Conservation (phyloP, 805 yeast species). For the Nakazawaea ishiwadae region DNA sequence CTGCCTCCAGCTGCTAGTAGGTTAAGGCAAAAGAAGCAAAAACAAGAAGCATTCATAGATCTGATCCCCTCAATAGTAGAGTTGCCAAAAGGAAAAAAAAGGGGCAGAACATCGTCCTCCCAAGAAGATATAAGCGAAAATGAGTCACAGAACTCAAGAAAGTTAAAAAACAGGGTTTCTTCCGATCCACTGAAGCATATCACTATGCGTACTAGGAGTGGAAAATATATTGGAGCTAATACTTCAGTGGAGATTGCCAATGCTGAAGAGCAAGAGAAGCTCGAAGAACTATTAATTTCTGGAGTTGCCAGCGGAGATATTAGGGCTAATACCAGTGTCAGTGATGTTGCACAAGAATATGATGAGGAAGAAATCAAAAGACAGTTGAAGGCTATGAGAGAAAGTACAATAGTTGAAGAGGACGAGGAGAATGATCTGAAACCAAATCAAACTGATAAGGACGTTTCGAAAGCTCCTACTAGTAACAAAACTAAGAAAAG, state of each 20-base stretch:
- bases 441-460: too few species aligned
- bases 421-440: conserved; percentile 3
- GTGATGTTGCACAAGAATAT: conserved; percentile 14
- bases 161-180: not conserved
- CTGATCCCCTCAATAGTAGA: too few species aligned
- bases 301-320: conserved; percentile 18
- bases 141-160: not conserved
- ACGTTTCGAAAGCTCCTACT: too few species aligned
- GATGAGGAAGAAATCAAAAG: conserved; percentile 4
- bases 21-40: too few species aligned
- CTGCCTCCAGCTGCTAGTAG: too few species aligned
- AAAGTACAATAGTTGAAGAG: not conserved
- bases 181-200: conserved; percentile 15
- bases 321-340: conserved; percentile 11
- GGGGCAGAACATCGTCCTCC: not conserved
- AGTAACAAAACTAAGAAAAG: too few species aligned
- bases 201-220: conserved; percentile 26
- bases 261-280: conserved; percentile 18
- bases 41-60: too few species aligned
- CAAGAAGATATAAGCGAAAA: too few species aligned
- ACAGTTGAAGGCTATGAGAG: not conserved
- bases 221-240: conserved; percentile 24
- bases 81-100: too few species aligned
- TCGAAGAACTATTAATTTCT: conserved; percentile 18
- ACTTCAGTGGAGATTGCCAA: conserved; percentile 18